Conservation (phyloP, 2,329 filamentous ascomycete genomes). For the Rosellinia necatrix region DNA sequence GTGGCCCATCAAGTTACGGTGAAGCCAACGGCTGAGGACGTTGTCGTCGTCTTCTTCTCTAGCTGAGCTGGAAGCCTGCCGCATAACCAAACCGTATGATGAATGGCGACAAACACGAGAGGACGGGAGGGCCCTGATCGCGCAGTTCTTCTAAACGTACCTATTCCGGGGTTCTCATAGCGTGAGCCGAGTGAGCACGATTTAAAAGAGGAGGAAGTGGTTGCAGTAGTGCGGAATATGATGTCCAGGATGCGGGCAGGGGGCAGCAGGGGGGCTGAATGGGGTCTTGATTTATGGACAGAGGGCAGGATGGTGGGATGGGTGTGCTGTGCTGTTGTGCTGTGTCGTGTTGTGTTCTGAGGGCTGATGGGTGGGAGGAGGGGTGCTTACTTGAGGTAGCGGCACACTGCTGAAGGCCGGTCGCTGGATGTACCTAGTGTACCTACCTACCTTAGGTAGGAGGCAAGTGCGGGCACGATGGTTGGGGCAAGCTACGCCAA, state of each 20-base stretch:
- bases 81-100: too few species aligned
- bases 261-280: slow-evolving; percentile 1
- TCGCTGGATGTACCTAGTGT: too few species aligned
- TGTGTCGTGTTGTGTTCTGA: too few species aligned
- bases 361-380: too few species aligned
- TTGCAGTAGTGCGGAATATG: slow-evolving; percentile 14
- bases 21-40: slow-evolving; percentile 7
- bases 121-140: too few species aligned
- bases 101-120: background rate
- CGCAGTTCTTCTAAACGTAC: too few species aligned
- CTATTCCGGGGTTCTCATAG: too few species aligned
- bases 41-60: too few species aligned
- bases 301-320: too few species aligned
- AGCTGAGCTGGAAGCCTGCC: too few species aligned
- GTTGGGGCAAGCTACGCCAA: slow-evolving; percentile 8
- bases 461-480: background rate
- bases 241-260: slow-evolving; percentile 13
- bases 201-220: slow-evolving; percentile 11
- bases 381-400: too few species aligned
- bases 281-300: background rate
- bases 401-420: too few species aligned
- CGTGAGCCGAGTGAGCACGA: background rate
- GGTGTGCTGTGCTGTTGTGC: background rate
- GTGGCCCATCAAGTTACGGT: slow-evolving; percentile 15
- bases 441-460: background rate